Conservation (phyloP, 2,329 filamentous ascomycete species). For the Ampelomyces quisqualis region DNA sequence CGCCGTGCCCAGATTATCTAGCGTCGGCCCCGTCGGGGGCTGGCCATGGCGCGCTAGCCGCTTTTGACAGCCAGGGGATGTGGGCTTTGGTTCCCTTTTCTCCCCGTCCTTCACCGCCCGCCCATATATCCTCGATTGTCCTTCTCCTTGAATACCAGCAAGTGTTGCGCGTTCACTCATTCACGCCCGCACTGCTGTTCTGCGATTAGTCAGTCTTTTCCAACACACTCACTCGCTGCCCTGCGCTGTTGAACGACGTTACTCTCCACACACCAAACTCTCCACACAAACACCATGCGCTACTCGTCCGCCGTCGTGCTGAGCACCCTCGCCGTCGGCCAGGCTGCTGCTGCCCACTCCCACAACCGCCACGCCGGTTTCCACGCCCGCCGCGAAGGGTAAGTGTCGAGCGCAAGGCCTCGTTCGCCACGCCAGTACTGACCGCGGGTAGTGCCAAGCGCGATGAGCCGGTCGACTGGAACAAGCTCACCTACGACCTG, state of each 20-base stretch:
- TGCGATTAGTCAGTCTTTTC: slow-evolving; percentile 34
- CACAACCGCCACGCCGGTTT: slow-evolving; percentile 41
- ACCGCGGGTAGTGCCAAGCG: slow-evolving; percentile 34
- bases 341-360: slow-evolving; percentile 35
- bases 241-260: slow-evolving; percentile 29
- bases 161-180: slow-evolving; percentile 43
- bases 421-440: slow-evolving; percentile 6
- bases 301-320: slow-evolving; percentile 42
- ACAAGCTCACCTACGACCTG: slow-evolving; percentile 27
- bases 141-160: slow-evolving; percentile 26
- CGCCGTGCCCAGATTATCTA: slow-evolving; percentile 31
- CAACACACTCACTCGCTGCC: slow-evolving; percentile 2
- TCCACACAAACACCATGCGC: slow-evolving; percentile 31
- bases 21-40: too few relatives aligned
- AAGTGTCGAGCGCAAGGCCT: slow-evolving; percentile 11
- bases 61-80: slow-evolving; percentile 21
- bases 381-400: slow-evolving; percentile 40
- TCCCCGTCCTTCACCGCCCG: slow-evolving; percentile 27
- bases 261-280: slow-evolving; percentile 17
- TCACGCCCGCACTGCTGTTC: slow-evolving; percentile 36
- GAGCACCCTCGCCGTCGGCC: slow-evolving; percentile 40
- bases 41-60: slow-evolving; percentile 19
- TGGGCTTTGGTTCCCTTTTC: slow-evolving; percentile 22
- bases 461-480: slow-evolving; percentile 31
- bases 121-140: slow-evolving; percentile 26